Evolutionary conservation across 2,329 filamentous ascomycete genomes (phyloP).

Genomic region (Plenodomus tracheiphilus): DNA sequence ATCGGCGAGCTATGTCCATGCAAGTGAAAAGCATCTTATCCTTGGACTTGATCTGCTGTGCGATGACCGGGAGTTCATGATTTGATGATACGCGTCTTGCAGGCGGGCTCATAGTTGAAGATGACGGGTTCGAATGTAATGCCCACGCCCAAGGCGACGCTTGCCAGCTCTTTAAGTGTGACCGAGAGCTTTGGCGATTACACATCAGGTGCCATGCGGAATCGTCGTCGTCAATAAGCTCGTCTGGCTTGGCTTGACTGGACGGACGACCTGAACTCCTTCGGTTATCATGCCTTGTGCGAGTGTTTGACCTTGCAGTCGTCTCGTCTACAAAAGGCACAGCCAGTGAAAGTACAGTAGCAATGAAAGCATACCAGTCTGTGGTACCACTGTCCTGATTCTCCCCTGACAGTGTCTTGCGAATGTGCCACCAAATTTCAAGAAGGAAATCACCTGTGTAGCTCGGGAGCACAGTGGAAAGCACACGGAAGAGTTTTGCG

Average conservation of each 20-base stretch:
- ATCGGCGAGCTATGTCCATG: slow-evolving; percentile 40
- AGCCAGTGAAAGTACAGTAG: slow-evolving; percentile 46
- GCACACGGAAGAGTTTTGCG: slow-evolving; percentile 35
- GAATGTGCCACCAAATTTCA: slow-evolving; percentile 45
- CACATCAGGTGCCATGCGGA: slow-evolving; percentile 43
- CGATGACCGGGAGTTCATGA: slow-evolving; percentile 17
- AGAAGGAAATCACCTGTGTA: slow-evolving; percentile 42
- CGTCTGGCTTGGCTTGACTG: slow-evolving; percentile 28
- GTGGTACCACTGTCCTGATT: slow-evolving; percentile 11
- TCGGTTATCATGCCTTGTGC: slow-evolving; percentile 23
- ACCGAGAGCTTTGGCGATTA: slow-evolving; percentile 26
- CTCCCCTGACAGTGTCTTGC: slow-evolving; percentile 23
- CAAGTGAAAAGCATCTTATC: slow-evolving; percentile 30
- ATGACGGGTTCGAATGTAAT: slow-evolving; percentile 28
- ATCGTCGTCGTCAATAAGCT: slow-evolving; percentile 25
- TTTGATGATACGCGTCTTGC: slow-evolving; percentile 21
- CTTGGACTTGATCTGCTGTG: slow-evolving; percentile 34
- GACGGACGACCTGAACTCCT: slow-evolving; percentile 27
- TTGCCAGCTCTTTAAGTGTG: slow-evolving; percentile 36
- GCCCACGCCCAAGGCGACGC: slow-evolving; percentile 42
- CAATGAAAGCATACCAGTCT: slow-evolving; percentile 47
- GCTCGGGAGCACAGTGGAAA: slow-evolving; percentile 40
- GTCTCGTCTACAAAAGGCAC: slow-evolving; percentile 41
- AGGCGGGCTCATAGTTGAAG: slow-evolving; percentile 27
- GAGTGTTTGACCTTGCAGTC: slow-evolving; percentile 21